phyloP scores from a whole-genome alignment of 1,284 basidiomycete species.

The Ceratobasidium sp. region DNA sequence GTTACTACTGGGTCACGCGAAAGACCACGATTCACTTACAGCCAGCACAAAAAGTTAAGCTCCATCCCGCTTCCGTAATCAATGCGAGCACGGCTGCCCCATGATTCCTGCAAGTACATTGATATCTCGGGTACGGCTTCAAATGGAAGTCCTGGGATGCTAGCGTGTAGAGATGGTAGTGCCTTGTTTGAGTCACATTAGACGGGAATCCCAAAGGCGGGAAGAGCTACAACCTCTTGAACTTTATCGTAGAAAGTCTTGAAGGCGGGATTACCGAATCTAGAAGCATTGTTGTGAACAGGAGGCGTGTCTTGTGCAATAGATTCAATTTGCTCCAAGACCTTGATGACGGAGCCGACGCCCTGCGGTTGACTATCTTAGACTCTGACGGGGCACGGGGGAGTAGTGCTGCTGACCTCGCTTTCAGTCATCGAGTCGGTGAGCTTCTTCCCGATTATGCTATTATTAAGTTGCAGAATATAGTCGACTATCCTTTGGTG shows the following conservation, averaged over 20 bases:
- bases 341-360: slow-evolving; percentile 66
- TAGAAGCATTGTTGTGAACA: slow-evolving; percentile 88
- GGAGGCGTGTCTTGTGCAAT: slow-evolving; percentile 80
- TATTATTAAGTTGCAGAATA: slow-evolving; percentile 80
- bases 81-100: slow-evolving; percentile 92
- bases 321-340: slow-evolving; percentile 76
- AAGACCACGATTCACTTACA: slow-evolving; percentile 67
- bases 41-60: slow-evolving; percentile 96
- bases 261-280: slow-evolving; percentile 99
- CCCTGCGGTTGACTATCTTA: slow-evolving; percentile 60
- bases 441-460: slow-evolving; percentile 81
- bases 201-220: slow-evolving; percentile 37
- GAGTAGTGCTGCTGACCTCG: slow-evolving; percentile 60
- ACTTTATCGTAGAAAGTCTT: slow-evolving; percentile 89
- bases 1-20: too few species aligned
- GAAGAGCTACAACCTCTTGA: slow-evolving; percentile 63
- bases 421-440: slow-evolving; percentile 69
- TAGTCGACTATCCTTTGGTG: slow-evolving; percentile 78
- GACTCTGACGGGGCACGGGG: neutral
- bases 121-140: slow-evolving; percentile 75
- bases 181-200: slow-evolving; percentile 50
- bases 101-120: slow-evolving; percentile 85
- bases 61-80: slow-evolving; percentile 99
- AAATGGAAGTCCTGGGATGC: slow-evolving; percentile 66
- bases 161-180: slow-evolving; percentile 64